These are phyloP conservation scores for Bremia lactucae DNA, from an alignment of 352 stramenopile species.

Conservation along the genomic window DNA sequence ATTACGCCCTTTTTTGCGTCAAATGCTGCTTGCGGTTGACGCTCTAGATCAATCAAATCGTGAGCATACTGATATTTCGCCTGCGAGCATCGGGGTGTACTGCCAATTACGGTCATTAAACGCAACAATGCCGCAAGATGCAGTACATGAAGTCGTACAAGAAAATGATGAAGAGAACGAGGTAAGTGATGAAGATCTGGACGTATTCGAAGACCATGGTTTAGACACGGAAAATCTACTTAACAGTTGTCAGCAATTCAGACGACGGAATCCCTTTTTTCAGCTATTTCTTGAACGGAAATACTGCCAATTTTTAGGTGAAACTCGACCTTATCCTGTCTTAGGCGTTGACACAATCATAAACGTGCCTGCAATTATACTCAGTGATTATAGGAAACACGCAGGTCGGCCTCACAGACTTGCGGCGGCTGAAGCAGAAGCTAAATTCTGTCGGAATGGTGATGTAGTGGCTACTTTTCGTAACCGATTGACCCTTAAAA, in stretches of 20 bases:
- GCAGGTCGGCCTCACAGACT: conserved; percentile 10
- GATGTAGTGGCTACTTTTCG: conserved; percentile 10
- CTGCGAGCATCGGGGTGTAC: conserved; percentile 44
- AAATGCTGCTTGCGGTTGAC: conserved; percentile 48
- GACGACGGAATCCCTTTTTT: conserved; percentile 15
- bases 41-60: conserved; percentile 37
- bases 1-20: conserved; percentile 42
- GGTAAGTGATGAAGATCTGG: conserved; percentile 6
- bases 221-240: conserved; percentile 1
- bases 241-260: not conserved
- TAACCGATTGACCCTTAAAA: conserved; percentile 12
- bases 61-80: conserved; percentile 41
- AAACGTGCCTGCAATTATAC: conserved; percentile 10
- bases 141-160: not conserved
- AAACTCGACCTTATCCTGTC: conserved; percentile 1
- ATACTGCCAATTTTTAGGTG: conserved; percentile 12
- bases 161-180: conserved; percentile 8
- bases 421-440: conserved; percentile 4
- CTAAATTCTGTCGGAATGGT: too few relatives aligned
- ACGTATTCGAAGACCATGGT: conserved; percentile 4
- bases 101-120: conserved; percentile 2
- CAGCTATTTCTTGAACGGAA: conserved; percentile 29
- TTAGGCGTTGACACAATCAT: conserved; percentile 6
- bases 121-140: not conserved
- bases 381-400: conserved; percentile 13